A percentile compares a stretch with the other conserved stretches of the same genome.
Conservation (phyloP, 2,329 filamentous ascomycete species). For the Talaromyces sp. region DNA sequence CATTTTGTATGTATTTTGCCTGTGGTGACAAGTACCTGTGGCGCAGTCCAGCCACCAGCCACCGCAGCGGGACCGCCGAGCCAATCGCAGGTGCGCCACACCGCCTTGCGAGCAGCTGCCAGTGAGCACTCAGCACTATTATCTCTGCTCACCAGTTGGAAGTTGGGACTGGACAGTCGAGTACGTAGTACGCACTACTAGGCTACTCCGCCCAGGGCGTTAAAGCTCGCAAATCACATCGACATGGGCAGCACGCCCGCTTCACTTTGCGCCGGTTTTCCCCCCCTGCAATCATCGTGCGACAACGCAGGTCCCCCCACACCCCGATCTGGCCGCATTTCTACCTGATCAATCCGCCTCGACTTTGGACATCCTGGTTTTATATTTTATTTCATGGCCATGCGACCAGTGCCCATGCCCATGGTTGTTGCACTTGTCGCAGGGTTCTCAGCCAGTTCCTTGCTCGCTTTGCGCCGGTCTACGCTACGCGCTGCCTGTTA, state of each 20-base stretch:
- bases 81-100: background rate
- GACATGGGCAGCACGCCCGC: background rate
- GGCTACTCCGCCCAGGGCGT: background rate
- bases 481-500: background rate
- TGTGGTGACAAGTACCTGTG: background rate
- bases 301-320: constrained; percentile 18
- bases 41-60: background rate
- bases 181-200: background rate
- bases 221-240: background rate
- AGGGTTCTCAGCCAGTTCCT: background rate
- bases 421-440: background rate
- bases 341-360: constrained; percentile 6
- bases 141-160: too few species aligned
- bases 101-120: background rate
- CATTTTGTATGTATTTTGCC: background rate
- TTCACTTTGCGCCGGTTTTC: background rate
- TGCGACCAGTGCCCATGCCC: background rate
- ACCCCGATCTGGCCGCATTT: constrained; percentile 3
- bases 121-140: too few species aligned
- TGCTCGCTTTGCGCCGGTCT: background rate
- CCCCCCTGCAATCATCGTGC: constrained; percentile 17
- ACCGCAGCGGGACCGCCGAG: background rate
- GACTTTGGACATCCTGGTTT: constrained; percentile 4
- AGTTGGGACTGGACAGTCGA: too few species aligned
- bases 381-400: background rate